Evolutionary conservation across 1,284 basidiomycete genomes (phyloP), one percentile per base, ranked within the genome.

Genomic region (Porodaedalea pini): DNA sequence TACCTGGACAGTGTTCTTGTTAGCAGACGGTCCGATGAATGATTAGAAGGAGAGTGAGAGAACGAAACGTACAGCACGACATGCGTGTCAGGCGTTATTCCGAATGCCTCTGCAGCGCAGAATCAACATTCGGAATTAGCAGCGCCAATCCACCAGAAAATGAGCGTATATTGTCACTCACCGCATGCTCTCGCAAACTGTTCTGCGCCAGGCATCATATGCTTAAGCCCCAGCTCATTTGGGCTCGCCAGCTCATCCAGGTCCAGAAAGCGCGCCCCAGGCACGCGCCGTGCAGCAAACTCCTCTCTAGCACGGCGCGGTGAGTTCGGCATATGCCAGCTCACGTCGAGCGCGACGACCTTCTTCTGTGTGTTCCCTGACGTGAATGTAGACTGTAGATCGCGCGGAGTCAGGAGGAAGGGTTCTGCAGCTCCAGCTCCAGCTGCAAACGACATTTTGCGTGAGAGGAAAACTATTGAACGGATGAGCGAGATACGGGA

Each of bases 271-370:
- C 79, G 82, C 0, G 94, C 85, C 4, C 79, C 77, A 4, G 88
- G 90, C 34, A 98, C 81, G 37, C 89, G 82, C 59, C 81, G 83
- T n/a, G 73, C 67, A 11, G 74, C 65, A 62, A 83, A 94, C 68
- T 94, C 93, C 27, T 81, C 69, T 32, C 70, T 70, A 0, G 86
- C 78, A 58, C 81, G 80, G 57, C 91, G 82, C 1, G 84, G 78
- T 49, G 85, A 78, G 68, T 85, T 88, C 45, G 92, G 92, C 92
- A 95, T 94, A 69, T 89, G 86, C 92, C 92, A 95, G 40, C 82
- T 86, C 23, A 86, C 84, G 68, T 95, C 93, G 27, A 92, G 70
- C 54, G 90, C 63, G 1, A 79, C 73, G 40, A 85, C 73, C 49
- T 71, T 45, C 17, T 52, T 40, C 37, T 36, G 11, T 4, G 34